Conservation (phyloP, 371 early-diverging fungal species). For the Nematocida homosporus region DNA sequence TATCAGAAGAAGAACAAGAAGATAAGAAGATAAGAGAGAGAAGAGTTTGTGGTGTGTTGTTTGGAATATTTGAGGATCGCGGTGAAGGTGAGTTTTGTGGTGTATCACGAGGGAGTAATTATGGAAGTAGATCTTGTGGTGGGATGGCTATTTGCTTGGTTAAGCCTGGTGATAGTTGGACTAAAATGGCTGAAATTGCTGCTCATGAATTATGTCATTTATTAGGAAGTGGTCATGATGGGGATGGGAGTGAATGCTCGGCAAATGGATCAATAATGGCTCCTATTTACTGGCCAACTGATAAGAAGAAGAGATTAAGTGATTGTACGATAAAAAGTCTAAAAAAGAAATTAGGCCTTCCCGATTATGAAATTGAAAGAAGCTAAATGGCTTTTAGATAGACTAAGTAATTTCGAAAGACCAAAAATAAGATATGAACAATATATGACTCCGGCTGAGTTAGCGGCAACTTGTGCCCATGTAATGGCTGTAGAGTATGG, state of each 20-base stretch:
- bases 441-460: constrained; percentile 64
- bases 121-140: no score
- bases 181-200: constrained; percentile 20
- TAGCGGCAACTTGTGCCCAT: constrained; percentile 53
- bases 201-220: constrained; percentile 45
- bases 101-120: no score
- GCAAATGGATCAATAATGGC: constrained; percentile 18
- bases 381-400: constrained; percentile 54
- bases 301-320: neutral
- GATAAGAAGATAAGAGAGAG: no score
- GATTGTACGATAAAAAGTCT: constrained; percentile 9
- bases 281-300: neutral
- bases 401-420: constrained; percentile 41
- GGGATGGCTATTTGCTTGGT: no score
- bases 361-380: constrained; percentile 60
- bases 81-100: no score
- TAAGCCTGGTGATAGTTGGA: neutral
- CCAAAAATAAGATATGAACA: constrained; percentile 62
- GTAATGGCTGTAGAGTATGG: constrained; percentile 52
- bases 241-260: neutral
- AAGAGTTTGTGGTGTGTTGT: no score
- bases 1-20: no score
- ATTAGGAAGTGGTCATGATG: constrained; percentile 39
- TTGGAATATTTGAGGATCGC: no score
- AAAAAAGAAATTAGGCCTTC: constrained; percentile 15